Percentiles rank a stretch among this genome's conserved stretches.
phyloP scores from a whole-genome alignment of 768 basidiomycete genomes.

The Auricularia heimuer region DNA sequence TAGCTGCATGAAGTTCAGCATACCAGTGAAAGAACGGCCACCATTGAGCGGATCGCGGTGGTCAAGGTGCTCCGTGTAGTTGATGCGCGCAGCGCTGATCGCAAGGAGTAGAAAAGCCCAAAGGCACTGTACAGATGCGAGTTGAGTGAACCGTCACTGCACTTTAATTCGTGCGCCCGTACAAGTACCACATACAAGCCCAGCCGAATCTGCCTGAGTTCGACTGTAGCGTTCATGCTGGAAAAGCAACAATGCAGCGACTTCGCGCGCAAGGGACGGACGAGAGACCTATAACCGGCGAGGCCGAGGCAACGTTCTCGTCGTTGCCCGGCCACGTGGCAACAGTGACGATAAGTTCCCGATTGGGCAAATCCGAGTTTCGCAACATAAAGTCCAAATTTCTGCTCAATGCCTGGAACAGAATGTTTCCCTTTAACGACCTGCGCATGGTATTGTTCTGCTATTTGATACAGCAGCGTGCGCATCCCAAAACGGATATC shows the following conservation, averaged over 20 bases:
- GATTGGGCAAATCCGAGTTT: too few relatives aligned
- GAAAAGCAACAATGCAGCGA: background rate
- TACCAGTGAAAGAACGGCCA: slow-evolving; percentile 19
- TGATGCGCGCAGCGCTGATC: slow-evolving; percentile 16
- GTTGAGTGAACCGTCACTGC: background rate
- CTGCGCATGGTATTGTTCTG: too few relatives aligned
- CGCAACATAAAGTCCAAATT: too few relatives aligned
- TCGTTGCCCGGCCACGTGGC: background rate
- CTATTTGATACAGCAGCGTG: too few relatives aligned
- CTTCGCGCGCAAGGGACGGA: background rate
- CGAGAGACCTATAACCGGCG: background rate
- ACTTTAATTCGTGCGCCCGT: background rate
- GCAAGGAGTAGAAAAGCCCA: slow-evolving; percentile 13
- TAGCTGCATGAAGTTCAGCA: background rate
- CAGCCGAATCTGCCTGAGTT: background rate
- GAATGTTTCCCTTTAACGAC: too few relatives aligned
- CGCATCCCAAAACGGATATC: too few relatives aligned
- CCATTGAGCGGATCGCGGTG: slow-evolving; percentile 19
- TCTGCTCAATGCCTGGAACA: too few relatives aligned
- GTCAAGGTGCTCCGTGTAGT: slow-evolving; percentile 20
- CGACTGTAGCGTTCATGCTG: background rate
- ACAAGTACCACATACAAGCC: background rate
- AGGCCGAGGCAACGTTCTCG: background rate
- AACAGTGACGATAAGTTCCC: background rate
- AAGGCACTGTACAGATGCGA: background rate